Conservation (phyloP, 371 early-diverging fungal species). For the Mucor racemosus region DNA sequence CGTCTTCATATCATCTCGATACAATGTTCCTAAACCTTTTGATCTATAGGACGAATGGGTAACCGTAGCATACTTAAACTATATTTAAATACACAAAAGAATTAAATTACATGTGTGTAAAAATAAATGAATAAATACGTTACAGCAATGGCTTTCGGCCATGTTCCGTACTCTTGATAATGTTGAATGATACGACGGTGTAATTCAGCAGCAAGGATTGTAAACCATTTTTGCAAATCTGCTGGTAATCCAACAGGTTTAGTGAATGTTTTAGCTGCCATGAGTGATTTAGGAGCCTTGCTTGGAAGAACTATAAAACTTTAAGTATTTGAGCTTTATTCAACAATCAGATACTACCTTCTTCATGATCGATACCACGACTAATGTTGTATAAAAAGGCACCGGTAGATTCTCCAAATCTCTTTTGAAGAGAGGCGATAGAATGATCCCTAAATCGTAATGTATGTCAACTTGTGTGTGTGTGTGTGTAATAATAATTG, state of each 20-base stretch:
- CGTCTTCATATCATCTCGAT: conserved; percentile 22
- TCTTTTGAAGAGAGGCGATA: conserved; percentile 40
- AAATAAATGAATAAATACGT: not conserved
- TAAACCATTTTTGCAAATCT: conserved; percentile 60
- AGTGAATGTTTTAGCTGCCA: conserved; percentile 61
- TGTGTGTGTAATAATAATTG: not conserved
- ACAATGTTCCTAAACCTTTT: conserved; percentile 28
- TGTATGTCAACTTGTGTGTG: not conserved
- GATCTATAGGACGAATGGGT: conserved; percentile 19
- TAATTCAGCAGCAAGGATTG: conserved; percentile 60
- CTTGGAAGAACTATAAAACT: conserved; percentile 42
- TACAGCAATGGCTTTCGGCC: conserved; percentile 55
- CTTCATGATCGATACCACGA: conserved; percentile 67
- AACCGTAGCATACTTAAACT: not conserved
- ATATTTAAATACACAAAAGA: not conserved
- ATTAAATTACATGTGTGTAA: not conserved
- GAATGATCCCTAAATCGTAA: not conserved
- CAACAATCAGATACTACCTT: conserved; percentile 35
- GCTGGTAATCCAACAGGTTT: conserved; percentile 31
- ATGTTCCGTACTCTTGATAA: conserved; percentile 51
- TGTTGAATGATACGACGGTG: conserved; percentile 57
- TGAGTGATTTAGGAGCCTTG: conserved; percentile 60
- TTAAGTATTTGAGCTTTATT: not conserved
- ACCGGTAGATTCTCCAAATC: conserved; percentile 52
- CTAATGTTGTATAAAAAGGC: conserved; percentile 65